Conservation (phyloP, 164 flowering plant genomes). For the Pachysandra terminalis region DNA sequence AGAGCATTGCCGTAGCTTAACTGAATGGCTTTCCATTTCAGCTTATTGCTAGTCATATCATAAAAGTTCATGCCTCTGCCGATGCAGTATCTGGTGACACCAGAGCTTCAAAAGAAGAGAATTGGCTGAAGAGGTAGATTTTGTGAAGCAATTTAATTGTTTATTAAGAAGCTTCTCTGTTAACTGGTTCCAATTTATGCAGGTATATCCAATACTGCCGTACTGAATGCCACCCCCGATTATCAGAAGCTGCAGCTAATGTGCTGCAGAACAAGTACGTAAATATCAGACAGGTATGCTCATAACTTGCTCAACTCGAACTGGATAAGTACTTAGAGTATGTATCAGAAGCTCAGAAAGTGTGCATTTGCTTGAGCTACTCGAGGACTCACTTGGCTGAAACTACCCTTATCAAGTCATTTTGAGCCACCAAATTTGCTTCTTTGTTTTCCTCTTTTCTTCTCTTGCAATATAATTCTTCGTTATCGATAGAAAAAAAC, state of each 20-base stretch:
- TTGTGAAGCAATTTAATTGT: background rate
- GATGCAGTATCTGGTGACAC: conserved; percentile 40
- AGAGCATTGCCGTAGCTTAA: conserved; percentile 3
- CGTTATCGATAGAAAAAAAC: too few relatives aligned
- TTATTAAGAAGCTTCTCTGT: background rate
- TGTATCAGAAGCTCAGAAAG: too few relatives aligned
- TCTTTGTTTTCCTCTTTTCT: too few relatives aligned
- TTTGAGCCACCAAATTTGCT: too few relatives aligned
- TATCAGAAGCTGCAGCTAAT: conserved; percentile 79
- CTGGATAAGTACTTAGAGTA: background rate
- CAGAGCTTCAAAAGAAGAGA: conserved; percentile 69
- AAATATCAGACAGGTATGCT: conserved; percentile 80
- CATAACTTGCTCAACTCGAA: background rate
- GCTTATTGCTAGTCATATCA: conserved; percentile 91
- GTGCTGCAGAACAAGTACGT: conserved; percentile 80
- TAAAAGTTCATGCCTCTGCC: conserved; percentile 88
- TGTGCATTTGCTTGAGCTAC: too few relatives aligned
- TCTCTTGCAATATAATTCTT: too few relatives aligned
- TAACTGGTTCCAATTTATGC: conserved; percentile 14
- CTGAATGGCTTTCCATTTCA: conserved; percentile 22
- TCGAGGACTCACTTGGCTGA: too few relatives aligned
- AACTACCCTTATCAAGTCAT: too few relatives aligned
- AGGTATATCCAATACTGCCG: conserved; percentile 93
- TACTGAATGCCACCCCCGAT: conserved; percentile 72
- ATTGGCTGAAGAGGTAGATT: conserved; percentile 88